Evolutionary conservation across 495 filamentous ascomycete genomes (phyloP).

Genomic region (Cetradonia linearis): DNA sequence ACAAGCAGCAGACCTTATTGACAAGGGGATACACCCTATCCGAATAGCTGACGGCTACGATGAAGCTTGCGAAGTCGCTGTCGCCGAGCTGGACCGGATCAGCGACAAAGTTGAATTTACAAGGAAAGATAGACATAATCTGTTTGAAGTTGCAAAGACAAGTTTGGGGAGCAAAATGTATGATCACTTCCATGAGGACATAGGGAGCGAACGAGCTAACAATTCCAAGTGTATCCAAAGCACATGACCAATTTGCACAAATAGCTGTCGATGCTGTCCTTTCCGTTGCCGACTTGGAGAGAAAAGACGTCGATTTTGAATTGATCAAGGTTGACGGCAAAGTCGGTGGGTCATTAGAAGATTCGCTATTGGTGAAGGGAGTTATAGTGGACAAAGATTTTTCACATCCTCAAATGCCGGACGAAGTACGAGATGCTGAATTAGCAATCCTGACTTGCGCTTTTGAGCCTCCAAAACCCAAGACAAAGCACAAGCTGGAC

Average conservation of each 20-base stretch:
- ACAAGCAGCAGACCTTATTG: conserved; percentile 95
- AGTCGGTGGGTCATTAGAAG: conserved; percentile 89
- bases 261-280: conserved; percentile 96
- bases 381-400: conserved; percentile 99
- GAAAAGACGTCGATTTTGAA: conserved; percentile 98
- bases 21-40: conserved; percentile 99
- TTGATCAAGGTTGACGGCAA: conserved; percentile 99
- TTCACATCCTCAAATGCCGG: conserved; percentile 98
- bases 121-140: conserved; percentile 63
- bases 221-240: conserved; percentile 70
- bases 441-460: conserved; percentile 95
- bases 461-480: conserved; percentile 99
- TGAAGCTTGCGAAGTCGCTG: conserved; percentile 90
- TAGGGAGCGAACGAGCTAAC: conserved; percentile 24
- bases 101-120: conserved; percentile 83
- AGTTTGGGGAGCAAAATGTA: conserved; percentile 96
- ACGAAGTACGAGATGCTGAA: conserved; percentile 86
- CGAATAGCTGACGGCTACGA: conserved; percentile 97
- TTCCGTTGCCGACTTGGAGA: conserved; percentile 89
- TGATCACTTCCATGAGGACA: not conserved
- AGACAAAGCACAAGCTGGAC: conserved; percentile 99
- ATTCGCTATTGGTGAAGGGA: conserved; percentile 88
- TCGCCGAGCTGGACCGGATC: conserved; percentile 83
- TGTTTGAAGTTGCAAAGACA: conserved; percentile 89
- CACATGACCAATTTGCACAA: conserved; percentile 93